Evolutionary conservation across 352 stramenopile species (phyloP).

Genomic region (Pythium diclinum): DNA sequence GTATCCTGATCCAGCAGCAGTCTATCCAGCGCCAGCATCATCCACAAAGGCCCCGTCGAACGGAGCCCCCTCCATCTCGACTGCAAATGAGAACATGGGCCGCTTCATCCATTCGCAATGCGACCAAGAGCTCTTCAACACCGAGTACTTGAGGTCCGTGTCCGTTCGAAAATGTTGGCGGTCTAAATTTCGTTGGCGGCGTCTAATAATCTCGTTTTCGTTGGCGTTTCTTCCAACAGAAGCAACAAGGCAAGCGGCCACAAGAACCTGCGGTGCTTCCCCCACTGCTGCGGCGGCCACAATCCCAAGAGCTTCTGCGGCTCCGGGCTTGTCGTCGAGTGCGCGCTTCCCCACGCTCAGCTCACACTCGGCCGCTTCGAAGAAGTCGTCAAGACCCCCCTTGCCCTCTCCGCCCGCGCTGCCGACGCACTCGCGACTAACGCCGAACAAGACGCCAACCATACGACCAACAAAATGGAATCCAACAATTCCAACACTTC

Average conservation of each 20-base stretch:
- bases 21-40: not conserved
- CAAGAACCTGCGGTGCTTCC: conserved; percentile 84
- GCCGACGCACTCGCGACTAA: not conserved
- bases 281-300: conserved; percentile 78
- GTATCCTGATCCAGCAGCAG: not conserved
- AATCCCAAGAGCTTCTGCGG: conserved; percentile 86
- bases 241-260: conserved; percentile 85
- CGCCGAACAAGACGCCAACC: not conserved
- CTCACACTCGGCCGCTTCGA: conserved; percentile 74
- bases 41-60: not conserved
- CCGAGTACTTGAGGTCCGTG: conserved; percentile 66
- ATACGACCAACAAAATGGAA: not conserved
- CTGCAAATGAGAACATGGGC: not conserved
- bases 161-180: not conserved
- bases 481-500: conserved; percentile 6
- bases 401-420: not conserved
- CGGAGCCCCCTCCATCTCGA: not conserved
- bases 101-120: conserved; percentile 70
- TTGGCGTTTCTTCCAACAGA: conserved; percentile 32
- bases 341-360: conserved; percentile 47
- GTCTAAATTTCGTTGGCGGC: conserved; percentile 1
- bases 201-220: conserved; percentile 2
- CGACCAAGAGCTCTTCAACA: conserved; percentile 69
- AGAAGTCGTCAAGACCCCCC: conserved; percentile 29
- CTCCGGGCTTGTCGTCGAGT: conserved; percentile 74